Conservation (phyloP, 192 early-diverging fungal genomes). For the Helicostylum pulchrum region DNA sequence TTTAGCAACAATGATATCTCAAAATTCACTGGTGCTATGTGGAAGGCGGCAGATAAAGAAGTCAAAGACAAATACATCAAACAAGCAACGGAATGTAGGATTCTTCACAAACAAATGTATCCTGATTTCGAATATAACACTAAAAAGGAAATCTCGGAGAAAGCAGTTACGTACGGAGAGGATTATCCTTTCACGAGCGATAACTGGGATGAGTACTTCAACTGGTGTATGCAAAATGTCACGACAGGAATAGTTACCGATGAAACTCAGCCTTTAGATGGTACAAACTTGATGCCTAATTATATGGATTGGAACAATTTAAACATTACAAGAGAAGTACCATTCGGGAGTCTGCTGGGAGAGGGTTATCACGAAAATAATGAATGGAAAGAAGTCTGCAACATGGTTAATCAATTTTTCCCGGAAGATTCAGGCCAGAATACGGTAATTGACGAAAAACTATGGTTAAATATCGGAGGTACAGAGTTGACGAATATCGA, state of each 20-base stretch:
- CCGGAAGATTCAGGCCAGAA: background rate
- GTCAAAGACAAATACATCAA: background rate
- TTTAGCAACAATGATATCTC: conserved; percentile 5
- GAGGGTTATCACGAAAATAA: background rate
- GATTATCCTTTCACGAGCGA: no score
- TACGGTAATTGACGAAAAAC: background rate
- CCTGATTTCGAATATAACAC: conserved; percentile 8
- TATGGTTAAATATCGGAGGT: background rate
- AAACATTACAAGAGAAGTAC: background rate
- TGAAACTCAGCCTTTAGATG: background rate
- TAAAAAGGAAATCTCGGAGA: background rate
- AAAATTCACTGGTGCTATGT: conserved; percentile 8
- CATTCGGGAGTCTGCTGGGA: background rate
- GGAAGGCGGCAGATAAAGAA: background rate
- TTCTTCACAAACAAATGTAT: background rate
- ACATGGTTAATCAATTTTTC: background rate
- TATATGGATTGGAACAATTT: no score
- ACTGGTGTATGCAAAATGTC: background rate
- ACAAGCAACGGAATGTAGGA: background rate
- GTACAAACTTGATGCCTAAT: no score
- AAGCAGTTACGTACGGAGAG: background rate
- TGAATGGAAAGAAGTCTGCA: conserved; percentile 1
- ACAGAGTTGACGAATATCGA: background rate
- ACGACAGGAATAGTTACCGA: background rate
- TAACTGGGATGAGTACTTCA: background rate